A percentile compares a stretch with the other conserved stretches of the same genome.
These are phyloP conservation scores for Solanum chacoense DNA, from an alignment of 305 asterid genomes.

Conservation along the genomic window DNA sequence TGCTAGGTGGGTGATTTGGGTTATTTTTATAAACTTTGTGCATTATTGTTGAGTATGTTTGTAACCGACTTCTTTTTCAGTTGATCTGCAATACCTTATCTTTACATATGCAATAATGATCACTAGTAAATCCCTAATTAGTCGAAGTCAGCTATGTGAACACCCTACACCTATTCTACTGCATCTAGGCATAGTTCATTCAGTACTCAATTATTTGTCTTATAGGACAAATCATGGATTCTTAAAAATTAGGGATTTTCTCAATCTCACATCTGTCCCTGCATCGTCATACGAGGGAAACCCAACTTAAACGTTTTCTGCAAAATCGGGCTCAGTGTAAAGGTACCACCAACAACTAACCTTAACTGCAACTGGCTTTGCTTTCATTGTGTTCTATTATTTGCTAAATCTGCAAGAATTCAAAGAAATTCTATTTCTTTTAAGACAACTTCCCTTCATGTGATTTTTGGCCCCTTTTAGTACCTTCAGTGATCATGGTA, in stretches of 20 bases:
- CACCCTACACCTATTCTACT: neutral
- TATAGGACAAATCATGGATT: neutral
- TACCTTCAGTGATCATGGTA: neutral
- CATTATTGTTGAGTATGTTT: neutral
- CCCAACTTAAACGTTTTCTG: neutral
- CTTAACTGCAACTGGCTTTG: neutral
- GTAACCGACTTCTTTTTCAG: neutral
- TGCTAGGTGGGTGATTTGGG: conserved; percentile 44
- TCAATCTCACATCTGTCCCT: neutral
- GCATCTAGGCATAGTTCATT: neutral
- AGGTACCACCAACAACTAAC: neutral
- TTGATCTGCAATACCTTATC: neutral
- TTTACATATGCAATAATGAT: neutral
- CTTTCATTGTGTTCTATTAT: neutral
- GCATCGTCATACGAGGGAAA: neutral
- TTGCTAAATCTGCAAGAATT: neutral
- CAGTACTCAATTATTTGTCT: neutral
- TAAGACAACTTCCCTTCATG: neutral
- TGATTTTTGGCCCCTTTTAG: neutral
- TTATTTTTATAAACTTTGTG: neutral
- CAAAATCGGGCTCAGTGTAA: neutral
- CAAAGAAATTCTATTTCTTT: neutral
- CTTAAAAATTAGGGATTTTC: neutral
- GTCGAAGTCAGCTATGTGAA: neutral
- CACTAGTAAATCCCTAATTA: neutral